phyloP scores from a whole-genome alignment of 192 early-diverging fungal genomes.

The Pilaira anomala region DNA sequence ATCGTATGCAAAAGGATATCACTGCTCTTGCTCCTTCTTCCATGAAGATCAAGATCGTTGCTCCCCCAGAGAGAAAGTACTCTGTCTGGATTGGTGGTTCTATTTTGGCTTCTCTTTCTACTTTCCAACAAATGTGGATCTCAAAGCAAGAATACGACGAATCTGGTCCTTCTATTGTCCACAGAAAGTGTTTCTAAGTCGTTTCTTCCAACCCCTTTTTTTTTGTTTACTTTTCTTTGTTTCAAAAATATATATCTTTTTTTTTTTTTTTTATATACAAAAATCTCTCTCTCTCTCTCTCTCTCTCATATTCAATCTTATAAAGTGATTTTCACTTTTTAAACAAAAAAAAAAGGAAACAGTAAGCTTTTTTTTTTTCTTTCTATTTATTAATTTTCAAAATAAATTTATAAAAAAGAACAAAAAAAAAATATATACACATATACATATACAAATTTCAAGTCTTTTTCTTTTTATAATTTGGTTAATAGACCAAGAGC shows the following conservation, averaged over 20 bases:
- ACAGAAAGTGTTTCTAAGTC: conserved; percentile 35
- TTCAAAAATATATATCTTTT: conserved; percentile 1
- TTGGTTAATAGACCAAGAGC: conserved; percentile 25
- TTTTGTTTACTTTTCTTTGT: background rate
- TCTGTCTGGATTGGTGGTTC: conserved; percentile 99
- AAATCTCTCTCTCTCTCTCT: background rate
- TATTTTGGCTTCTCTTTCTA: conserved; percentile 94
- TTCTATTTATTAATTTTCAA: too few species aligned
- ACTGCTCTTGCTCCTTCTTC: conserved; percentile 90
- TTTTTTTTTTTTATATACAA: background rate
- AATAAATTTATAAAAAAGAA: too few species aligned
- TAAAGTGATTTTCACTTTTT: too few species aligned
- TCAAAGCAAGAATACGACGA: conserved; percentile 70
- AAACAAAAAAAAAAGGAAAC: conserved; percentile 2
- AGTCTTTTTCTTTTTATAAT: too few species aligned
- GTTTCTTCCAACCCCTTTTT: background rate
- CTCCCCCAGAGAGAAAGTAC: conserved; percentile 98
- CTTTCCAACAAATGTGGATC: conserved; percentile 99
- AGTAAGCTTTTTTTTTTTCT: conserved; percentile 5
- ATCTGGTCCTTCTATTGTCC: conserved; percentile 32
- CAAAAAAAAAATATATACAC: too few species aligned
- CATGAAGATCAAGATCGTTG: conserved; percentile 98
- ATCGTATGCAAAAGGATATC: conserved; percentile 98
- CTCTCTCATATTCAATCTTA: background rate
- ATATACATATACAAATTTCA: too few species aligned